phyloP scores from a whole-genome alignment of 23 red algal genomes.

The Chondrus crispus region DNA sequence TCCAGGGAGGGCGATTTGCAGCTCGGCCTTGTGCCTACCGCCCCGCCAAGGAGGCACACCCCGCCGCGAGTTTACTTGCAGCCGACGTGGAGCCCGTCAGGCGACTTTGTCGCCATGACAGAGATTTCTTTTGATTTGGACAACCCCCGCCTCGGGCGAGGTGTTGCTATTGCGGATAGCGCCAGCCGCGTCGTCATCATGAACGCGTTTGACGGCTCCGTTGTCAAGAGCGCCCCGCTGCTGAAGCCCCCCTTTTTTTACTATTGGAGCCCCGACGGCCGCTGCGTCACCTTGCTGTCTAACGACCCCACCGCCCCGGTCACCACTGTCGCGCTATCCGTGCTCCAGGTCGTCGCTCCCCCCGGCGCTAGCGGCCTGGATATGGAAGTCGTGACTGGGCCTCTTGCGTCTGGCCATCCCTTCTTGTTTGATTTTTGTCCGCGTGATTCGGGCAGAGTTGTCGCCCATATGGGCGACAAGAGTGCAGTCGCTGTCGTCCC shows the following conservation, averaged over 20 bases:
- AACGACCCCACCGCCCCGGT: constrained; percentile 17
- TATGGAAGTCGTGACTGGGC: constrained; percentile 55
- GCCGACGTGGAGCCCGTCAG: constrained; percentile 49
- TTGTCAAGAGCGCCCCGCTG: constrained; percentile 31
- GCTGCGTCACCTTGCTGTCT: constrained; percentile 47
- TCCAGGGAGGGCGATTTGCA: constrained; percentile 40
- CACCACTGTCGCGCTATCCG: constrained; percentile 33
- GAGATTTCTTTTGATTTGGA: constrained; percentile 58
- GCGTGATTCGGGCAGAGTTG: constrained; percentile 29
- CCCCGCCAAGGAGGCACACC: background rate
- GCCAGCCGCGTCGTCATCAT: constrained; percentile 47
- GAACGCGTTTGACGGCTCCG: constrained; percentile 61
- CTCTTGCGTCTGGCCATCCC: constrained; percentile 48
- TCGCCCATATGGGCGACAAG: constrained; percentile 63
- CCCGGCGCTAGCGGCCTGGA: constrained; percentile 52
- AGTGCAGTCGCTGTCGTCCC: constrained; percentile 28
- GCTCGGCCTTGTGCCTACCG: constrained; percentile 21
- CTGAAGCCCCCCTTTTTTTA: constrained; percentile 69
- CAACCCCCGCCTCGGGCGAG: background rate
- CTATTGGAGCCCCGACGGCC: constrained; percentile 58
- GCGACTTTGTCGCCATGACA: constrained; percentile 61
- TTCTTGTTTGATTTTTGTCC: constrained; percentile 65
- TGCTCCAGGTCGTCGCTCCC: constrained; percentile 51
- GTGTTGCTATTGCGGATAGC: constrained; percentile 35
- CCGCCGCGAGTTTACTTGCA: constrained; percentile 49